phyloP scores from a whole-genome alignment of 2,329 filamentous ascomycete species.

The Neofusicoccum ribis region DNA sequence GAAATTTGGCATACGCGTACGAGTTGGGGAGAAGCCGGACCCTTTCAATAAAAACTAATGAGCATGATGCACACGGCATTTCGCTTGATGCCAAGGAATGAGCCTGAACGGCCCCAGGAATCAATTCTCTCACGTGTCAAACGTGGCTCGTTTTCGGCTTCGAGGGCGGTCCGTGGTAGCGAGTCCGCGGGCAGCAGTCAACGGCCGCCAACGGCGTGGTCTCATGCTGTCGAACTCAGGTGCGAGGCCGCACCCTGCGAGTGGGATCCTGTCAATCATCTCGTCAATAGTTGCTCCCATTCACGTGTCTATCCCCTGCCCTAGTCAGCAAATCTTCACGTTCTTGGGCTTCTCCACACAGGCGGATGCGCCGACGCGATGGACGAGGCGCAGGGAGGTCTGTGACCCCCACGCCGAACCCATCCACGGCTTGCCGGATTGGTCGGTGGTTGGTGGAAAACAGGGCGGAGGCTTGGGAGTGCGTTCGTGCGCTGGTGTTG shows the following conservation, averaged over 20 bases:
- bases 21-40: constrained; percentile 1
- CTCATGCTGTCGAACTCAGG: neutral
- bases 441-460: constrained; percentile 10
- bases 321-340: constrained; percentile 17
- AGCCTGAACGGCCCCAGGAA: constrained; percentile 12
- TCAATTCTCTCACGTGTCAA: constrained; percentile 15
- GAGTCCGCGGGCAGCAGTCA: neutral
- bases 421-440: neutral
- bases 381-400: neutral
- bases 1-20: constrained; percentile 15
- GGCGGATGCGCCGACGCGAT: constrained; percentile 12
- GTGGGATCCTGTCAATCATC: constrained; percentile 13
- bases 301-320: constrained; percentile 3
- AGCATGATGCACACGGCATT: constrained; percentile 14
- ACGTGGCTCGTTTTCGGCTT: constrained; percentile 11
- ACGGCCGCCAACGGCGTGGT: neutral
- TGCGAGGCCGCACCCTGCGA: constrained; percentile 6
- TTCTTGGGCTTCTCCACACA: constrained; percentile 16
- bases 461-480: neutral
- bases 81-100: constrained; percentile 17
- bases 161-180: neutral
- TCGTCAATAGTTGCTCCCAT: constrained; percentile 10
- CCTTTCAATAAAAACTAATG: constrained; percentile 15
- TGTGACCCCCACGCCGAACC: constrained; percentile 16
- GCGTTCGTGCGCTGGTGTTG: constrained; percentile 10